Conservation (phyloP, 768 basidiomycete species). For the Boletales sp. region DNA sequence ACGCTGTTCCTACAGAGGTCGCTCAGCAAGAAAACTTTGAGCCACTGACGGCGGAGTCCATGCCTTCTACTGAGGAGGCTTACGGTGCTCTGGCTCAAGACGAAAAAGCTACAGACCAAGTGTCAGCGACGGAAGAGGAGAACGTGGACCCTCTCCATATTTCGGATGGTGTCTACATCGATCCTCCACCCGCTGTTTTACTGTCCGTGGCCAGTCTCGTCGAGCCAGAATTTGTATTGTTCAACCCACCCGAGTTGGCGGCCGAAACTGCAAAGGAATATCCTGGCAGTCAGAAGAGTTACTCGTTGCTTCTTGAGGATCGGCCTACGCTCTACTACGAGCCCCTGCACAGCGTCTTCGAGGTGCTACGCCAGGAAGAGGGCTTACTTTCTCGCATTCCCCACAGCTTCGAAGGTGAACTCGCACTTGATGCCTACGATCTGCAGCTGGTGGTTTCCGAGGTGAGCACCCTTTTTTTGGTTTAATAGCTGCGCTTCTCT, state of each 20-base stretch:
- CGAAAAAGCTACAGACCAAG: conserved; percentile 12
- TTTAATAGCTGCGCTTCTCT: background rate
- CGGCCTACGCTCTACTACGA: conserved; percentile 76
- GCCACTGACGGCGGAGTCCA: conserved; percentile 8
- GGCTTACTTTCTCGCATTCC: conserved; percentile 40
- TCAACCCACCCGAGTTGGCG: conserved; percentile 47
- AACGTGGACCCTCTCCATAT: conserved; percentile 51
- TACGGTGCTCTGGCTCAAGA: conserved; percentile 2
- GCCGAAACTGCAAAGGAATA: conserved; percentile 16
- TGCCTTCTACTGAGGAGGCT: conserved; percentile 7
- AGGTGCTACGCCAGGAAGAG: conserved; percentile 65
- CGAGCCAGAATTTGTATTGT: conserved; percentile 45
- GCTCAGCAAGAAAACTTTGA: conserved; percentile 10
- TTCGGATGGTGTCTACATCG: conserved; percentile 68
- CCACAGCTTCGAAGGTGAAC: conserved; percentile 54
- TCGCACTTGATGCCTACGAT: conserved; percentile 69
- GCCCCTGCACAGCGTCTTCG: conserved; percentile 65
- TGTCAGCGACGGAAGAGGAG: conserved; percentile 10
- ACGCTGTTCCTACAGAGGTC: conserved; percentile 3
- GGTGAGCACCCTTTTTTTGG: conserved; percentile 36
- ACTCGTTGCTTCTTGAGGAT: conserved; percentile 53
- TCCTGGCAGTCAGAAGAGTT: conserved; percentile 17
- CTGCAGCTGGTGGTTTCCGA: conserved; percentile 62
- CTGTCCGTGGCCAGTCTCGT: conserved; percentile 42
- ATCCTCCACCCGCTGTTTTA: conserved; percentile 69